phyloP scores from a whole-genome alignment of 2,329 filamentous ascomycete genomes.

The Leptographium radiaticola region DNA sequence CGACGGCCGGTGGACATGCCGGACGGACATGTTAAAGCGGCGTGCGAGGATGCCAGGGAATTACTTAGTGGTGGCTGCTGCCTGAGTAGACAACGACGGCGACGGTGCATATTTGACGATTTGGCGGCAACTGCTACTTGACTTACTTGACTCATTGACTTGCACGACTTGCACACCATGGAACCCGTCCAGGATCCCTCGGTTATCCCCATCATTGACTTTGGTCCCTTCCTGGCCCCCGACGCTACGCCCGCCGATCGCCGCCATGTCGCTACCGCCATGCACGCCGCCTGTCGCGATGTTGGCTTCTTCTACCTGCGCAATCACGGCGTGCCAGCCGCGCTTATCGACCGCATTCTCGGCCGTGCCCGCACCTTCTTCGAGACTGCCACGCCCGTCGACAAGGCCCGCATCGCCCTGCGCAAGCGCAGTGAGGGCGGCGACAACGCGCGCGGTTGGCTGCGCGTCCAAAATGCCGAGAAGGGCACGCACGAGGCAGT shows the following conservation, averaged over 20 bases:
- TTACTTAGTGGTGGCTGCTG: too few species aligned
- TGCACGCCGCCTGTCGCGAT: conserved; percentile 5
- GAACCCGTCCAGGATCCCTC: not conserved
- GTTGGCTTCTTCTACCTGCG: conserved; percentile 37
- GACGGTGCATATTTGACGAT: not conserved
- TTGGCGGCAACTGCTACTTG: not conserved
- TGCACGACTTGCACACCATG: not conserved
- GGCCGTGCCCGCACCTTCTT: not conserved
- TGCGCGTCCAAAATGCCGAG: not conserved
- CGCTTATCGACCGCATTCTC: conserved; percentile 14
- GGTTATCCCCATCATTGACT: conserved; percentile 2
- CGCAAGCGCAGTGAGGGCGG: conserved; percentile 1
- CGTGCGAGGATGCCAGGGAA: too few species aligned
- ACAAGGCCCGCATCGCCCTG: conserved; percentile 2
- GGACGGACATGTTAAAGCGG: not conserved
- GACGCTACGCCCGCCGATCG: not conserved
- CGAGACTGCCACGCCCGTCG: not conserved
- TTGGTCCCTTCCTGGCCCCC: not conserved
- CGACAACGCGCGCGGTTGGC: conserved; percentile 5
- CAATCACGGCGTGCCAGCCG: conserved; percentile 31
- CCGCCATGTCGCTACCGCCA: not conserved
- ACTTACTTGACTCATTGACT: too few species aligned
- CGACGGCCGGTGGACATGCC: not conserved
- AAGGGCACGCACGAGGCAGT: conserved; percentile 4
- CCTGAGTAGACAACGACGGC: too few species aligned